Evolutionary conservation across 1,284 basidiomycete genomes (phyloP), one percentile per base, ranked within the genome.

Genomic region (Ustilago nuda): DNA sequence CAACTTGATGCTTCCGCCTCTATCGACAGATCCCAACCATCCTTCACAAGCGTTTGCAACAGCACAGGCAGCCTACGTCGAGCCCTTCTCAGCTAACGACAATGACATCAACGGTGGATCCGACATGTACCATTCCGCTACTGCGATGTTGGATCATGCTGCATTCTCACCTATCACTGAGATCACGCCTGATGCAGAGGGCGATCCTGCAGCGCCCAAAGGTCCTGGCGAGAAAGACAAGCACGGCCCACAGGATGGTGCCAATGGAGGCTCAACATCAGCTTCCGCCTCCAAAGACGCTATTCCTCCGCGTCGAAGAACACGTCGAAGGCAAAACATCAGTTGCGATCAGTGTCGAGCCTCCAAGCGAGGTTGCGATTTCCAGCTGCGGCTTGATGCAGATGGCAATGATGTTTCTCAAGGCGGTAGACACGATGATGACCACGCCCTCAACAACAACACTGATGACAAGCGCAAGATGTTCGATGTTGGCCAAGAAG

Each of bases 271-370:
- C 41, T 45, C 41, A 4, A 52, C 56, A 46, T 56, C 72, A 8
- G 55, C 62, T 13, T 48, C 68, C 30, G 55, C 53, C 35, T 61
- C 61, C 8, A 67, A 33, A 45, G 73, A 76, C 30, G 73, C 58
- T 48, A 61, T 71, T n/a, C 61, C 73, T 8, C 70, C 75, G 13
- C 66, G 75, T 33, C 46, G 75, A 8, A 59, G 75, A 19, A 77
- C 71, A 23, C 70, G 76, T 15, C 48, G 76, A 36, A 60, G 76
- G 53, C 76, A 78, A 39, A 78, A 78, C 54, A 74, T 78, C 61
- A 78, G 76, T 74, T 78, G 76, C 27, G 76, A 78, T 50, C 76
- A 78, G 54, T 78, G 76, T 41, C 63, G 76, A 27, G 76, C 76
- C 12, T 78, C 76, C 13, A 78, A 78, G 60, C 63, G 76, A 50